Evolutionary conservation across 495 filamentous ascomycete species (phyloP).

Genomic region (Xylaria venustula): DNA sequence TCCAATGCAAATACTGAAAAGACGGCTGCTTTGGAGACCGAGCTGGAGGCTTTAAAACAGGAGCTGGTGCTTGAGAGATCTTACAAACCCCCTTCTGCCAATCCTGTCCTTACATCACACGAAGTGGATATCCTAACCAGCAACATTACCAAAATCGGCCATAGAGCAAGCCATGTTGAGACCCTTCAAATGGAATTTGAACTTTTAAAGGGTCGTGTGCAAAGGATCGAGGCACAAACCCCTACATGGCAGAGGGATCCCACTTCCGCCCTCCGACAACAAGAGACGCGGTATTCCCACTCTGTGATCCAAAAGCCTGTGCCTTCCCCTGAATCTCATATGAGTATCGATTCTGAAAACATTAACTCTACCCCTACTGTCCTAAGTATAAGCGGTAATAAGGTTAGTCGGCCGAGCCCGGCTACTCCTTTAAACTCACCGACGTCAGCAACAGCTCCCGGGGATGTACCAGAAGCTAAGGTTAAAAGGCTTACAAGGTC

Average conservation of each 20-base stretch:
- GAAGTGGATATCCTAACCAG: slow-evolving; percentile 40
- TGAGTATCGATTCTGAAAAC: not conserved
- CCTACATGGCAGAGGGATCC: not conserved
- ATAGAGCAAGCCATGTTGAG: slow-evolving; percentile 39
- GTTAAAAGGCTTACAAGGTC: slow-evolving; percentile 13
- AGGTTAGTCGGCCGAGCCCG: not conserved
- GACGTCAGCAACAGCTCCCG: not conserved
- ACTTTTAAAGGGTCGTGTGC: slow-evolving; percentile 35
- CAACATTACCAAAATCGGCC: slow-evolving; percentile 35
- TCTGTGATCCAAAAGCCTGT: not conserved
- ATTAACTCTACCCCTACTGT: not conserved
- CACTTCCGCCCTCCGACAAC: not conserved
- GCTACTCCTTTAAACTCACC: not conserved
- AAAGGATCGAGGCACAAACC: slow-evolving; percentile 24
- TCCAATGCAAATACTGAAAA: slow-evolving; percentile 15
- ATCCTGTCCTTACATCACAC: slow-evolving; percentile 23
- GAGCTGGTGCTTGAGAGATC: slow-evolving; percentile 27
- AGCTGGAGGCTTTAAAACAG: slow-evolving; percentile 25
- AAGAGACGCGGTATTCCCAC: not conserved
- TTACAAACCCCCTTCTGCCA: not conserved
- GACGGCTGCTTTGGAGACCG: slow-evolving; percentile 12
- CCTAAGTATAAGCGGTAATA: not conserved
- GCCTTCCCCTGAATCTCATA: not conserved
- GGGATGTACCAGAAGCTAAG: not conserved
- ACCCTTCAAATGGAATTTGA: slow-evolving; percentile 41